These are phyloP conservation scores for Pseudogymnoascus sp. DNA, from an alignment of 2,329 filamentous ascomycete genomes.

Conservation along the genomic window DNA sequence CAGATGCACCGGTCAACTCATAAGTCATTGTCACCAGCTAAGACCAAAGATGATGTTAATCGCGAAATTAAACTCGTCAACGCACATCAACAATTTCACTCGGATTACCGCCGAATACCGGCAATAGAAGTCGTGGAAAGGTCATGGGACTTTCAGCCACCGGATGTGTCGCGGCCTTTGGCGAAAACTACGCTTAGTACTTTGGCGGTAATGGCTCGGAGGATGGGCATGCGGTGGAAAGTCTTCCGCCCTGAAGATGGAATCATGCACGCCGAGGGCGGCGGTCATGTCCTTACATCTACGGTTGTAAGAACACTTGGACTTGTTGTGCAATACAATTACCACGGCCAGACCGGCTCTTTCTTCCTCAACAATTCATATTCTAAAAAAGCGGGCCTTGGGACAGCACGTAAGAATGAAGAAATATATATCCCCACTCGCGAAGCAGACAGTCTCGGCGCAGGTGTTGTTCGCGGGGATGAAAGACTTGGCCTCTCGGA, in stretches of 20 bases:
- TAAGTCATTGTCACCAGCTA: neutral
- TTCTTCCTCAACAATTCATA: neutral
- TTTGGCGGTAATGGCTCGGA: constrained; percentile 30
- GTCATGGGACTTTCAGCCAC: constrained; percentile 34
- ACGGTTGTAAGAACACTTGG: constrained; percentile 26
- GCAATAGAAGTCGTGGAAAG: constrained; percentile 27
- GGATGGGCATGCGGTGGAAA: constrained; percentile 30
- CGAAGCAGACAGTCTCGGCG: constrained; percentile 17
- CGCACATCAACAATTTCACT: neutral
- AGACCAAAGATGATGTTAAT: neutral
- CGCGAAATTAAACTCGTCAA: neutral
- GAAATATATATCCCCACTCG: constrained; percentile 20
- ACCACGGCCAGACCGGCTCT: constrained; percentile 14
- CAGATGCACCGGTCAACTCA: neutral
- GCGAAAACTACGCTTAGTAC: constrained; percentile 31
- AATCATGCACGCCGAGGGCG: constrained; percentile 30
- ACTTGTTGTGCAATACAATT: constrained; percentile 21
- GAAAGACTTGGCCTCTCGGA: constrained; percentile 15
- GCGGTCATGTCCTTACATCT: constrained; percentile 31
- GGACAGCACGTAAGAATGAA: constrained; percentile 14
- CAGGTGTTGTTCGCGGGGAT: constrained; percentile 17
- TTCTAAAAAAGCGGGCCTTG: neutral
- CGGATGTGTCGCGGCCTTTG: constrained; percentile 31
- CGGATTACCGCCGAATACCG: constrained; percentile 14
- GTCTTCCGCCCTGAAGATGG: constrained; percentile 24